Percentiles rank a stretch among this genome's conserved stretches.
Evolutionary conservation across 176 grass and related monocot genomes (phyloP).

Genomic region (Puccinellia tenuiflora): DNA sequence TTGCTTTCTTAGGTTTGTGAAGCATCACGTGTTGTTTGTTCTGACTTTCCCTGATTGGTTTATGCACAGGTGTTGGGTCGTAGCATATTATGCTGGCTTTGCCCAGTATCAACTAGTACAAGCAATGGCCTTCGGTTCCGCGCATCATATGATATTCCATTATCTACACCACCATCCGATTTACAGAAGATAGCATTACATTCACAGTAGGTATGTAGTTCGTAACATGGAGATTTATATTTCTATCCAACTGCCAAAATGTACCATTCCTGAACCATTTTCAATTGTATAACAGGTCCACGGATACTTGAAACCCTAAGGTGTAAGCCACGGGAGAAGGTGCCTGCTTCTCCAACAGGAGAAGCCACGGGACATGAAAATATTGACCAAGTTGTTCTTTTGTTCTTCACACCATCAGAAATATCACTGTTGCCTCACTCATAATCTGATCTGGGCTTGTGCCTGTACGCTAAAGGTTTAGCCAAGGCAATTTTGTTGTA

Average conservation of each 20-base stretch:
- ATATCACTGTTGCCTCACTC: background rate
- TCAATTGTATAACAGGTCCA: background rate
- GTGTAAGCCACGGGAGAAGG: background rate
- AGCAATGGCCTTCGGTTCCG: slow-evolving; percentile 59
- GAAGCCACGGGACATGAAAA: too few relatives aligned
- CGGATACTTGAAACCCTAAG: background rate
- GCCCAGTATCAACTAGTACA: slow-evolving; percentile 44
- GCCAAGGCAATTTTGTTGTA: slow-evolving; percentile 16
- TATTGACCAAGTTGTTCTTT: slow-evolving; percentile 15
- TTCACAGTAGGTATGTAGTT: slow-evolving; percentile 25
- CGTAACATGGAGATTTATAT: background rate
- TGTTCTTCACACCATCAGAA: background rate
- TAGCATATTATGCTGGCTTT: slow-evolving; percentile 77
- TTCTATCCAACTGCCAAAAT: background rate
- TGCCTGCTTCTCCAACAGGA: background rate
- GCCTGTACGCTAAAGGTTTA: background rate
- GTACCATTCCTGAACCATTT: background rate
- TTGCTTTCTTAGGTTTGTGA: background rate
- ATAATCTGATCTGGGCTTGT: slow-evolving; percentile 25
- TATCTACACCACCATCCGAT: slow-evolving; percentile 39
- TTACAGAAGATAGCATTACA: slow-evolving; percentile 27
- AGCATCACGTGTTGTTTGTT: background rate
- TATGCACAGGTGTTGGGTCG: slow-evolving; percentile 57
- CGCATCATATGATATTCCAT: slow-evolving; percentile 54
- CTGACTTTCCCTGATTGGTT: background rate